Evolutionary conservation across 495 filamentous ascomycete species (phyloP).

Genomic region (Xylaria longipes): DNA sequence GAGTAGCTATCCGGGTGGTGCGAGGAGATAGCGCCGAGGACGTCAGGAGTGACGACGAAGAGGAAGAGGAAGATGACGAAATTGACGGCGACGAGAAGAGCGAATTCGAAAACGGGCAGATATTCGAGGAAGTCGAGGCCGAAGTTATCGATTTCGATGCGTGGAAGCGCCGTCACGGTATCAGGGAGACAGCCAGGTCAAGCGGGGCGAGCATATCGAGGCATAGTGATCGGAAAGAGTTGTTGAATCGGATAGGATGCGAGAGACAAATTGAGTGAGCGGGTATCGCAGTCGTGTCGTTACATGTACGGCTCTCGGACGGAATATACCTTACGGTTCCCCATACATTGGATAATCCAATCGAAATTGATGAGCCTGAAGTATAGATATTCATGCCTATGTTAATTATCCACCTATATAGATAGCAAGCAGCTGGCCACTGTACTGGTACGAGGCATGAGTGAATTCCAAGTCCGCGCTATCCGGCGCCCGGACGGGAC

Average conservation of each 20-base stretch:
- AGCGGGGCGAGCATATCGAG: conserved; percentile 49
- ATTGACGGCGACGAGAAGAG: conserved; percentile 45
- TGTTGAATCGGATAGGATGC: conserved; percentile 61
- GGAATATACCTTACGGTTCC: not conserved
- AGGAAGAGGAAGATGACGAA: conserved; percentile 48
- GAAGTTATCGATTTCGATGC: conserved; percentile 26
- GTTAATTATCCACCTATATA: not conserved
- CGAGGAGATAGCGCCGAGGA: conserved; percentile 70
- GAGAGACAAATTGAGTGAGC: conserved; percentile 46
- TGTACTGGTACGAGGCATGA: not conserved
- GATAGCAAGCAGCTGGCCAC: not conserved
- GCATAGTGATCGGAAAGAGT: conserved; percentile 59
- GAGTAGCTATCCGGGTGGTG: conserved; percentile 69
- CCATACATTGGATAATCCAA: not conserved
- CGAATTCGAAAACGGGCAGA: conserved; percentile 16
- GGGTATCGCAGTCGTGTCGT: not conserved
- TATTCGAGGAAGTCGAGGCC: conserved; percentile 19
- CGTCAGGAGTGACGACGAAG: conserved; percentile 71
- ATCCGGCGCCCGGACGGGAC: not conserved
- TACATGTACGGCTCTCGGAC: not conserved
- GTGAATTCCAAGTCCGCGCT: not conserved
- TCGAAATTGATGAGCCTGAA: not conserved
- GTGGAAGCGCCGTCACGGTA: conserved; percentile 25
- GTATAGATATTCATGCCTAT: not conserved
- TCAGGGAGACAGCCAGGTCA: conserved; percentile 1